phyloP scores from a whole-genome alignment of 768 basidiomycete species.

The Suillus hirtellus region DNA sequence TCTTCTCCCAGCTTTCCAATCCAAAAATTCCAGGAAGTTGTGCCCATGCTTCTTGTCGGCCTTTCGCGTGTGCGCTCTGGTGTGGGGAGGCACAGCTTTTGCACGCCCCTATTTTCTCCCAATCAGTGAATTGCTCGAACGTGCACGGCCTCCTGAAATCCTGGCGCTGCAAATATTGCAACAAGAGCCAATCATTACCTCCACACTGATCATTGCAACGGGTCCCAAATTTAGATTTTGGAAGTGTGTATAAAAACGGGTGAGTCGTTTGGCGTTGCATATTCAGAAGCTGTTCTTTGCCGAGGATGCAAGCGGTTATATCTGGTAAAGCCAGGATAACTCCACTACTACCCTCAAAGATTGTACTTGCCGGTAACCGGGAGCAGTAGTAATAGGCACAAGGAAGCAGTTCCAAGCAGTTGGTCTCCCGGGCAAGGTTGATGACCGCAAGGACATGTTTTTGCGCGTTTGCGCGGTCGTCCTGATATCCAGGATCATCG shows the following conservation, averaged over 20 bases:
- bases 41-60: background rate
- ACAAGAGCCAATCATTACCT: background rate
- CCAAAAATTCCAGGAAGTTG: background rate
- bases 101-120: background rate
- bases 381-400: conserved; percentile 12
- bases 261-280: background rate
- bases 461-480: background rate
- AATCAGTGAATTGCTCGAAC: background rate
- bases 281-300: background rate
- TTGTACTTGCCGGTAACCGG: background rate
- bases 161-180: background rate
- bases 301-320: background rate
- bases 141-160: background rate
- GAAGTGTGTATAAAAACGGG: background rate
- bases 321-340: background rate
- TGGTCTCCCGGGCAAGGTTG: conserved; percentile 9
- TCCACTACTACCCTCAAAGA: background rate
- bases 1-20: conserved; percentile 1
- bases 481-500: background rate
- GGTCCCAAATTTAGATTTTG: background rate
- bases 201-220: background rate
- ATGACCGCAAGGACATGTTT: conserved; percentile 2
- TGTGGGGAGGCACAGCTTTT: background rate
- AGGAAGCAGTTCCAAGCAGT: conserved; percentile 5
- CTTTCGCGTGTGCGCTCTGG: background rate